phyloP scores from a whole-genome alignment of 2,329 filamentous ascomycete species.

The Aspergillus brasiliensis region DNA sequence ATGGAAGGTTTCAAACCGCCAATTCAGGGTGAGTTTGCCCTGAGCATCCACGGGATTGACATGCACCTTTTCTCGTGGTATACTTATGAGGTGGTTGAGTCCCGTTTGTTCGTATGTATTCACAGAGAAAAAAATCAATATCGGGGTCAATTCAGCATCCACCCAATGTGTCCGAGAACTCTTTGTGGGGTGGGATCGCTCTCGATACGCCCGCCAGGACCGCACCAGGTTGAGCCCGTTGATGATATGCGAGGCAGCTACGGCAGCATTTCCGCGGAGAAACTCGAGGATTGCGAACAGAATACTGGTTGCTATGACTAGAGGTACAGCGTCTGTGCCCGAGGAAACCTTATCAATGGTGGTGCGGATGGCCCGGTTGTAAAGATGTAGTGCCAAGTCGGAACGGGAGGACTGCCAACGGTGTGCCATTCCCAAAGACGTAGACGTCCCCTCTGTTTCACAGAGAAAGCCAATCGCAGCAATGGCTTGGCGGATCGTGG shows the following conservation, averaged over 20 bases:
- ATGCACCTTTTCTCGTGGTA: background rate
- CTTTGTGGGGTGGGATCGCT: background rate
- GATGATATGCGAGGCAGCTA: slow-evolving; percentile 23
- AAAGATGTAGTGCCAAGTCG: slow-evolving; percentile 13
- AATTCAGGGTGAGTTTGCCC: slow-evolving; percentile 11
- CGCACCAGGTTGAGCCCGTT: slow-evolving; percentile 20
- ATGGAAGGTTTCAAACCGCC: slow-evolving; percentile 14
- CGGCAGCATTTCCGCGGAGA: slow-evolving; percentile 30
- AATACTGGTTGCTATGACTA: slow-evolving; percentile 59
- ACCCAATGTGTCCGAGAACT: slow-evolving; percentile 16
- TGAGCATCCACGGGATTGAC: background rate
- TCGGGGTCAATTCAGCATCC: slow-evolving; percentile 21
- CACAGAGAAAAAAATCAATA: slow-evolving; percentile 19
- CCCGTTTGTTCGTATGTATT: slow-evolving; percentile 12
- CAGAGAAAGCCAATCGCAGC: slow-evolving; percentile 68
- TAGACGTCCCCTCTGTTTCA: slow-evolving; percentile 47
- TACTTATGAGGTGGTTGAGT: background rate
- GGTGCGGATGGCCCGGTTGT: slow-evolving; percentile 16
- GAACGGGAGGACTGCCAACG: slow-evolving; percentile 26
- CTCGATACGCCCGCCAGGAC: slow-evolving; percentile 11
- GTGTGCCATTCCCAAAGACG: slow-evolving; percentile 38
- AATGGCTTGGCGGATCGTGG: slow-evolving; percentile 65
- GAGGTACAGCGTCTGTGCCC: slow-evolving; percentile 53
- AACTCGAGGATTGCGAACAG: slow-evolving; percentile 67
- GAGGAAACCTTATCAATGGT: slow-evolving; percentile 34